Base-by-base conservation (phyloP, 306 rosid species). In the Comarum palustre region DNA sequence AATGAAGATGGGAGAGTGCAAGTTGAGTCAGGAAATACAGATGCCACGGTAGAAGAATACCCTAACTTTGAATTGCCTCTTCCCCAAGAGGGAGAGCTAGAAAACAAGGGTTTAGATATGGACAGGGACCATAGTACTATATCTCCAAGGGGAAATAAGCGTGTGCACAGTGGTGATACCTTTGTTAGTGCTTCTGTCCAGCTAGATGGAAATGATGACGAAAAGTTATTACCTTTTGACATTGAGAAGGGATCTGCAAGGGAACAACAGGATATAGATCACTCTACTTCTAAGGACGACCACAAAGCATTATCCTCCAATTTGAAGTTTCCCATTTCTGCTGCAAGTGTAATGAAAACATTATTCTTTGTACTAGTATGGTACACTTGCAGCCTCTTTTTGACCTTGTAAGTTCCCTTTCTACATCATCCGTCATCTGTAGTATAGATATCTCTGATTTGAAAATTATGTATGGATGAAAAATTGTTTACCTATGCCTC, bases 331-430 rank as follows among this genome's bases (percentile, higher is more conserved):
- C 85, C 83, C 73, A 51, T 90, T 22, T 66, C 83, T 51, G 72
- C 27, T 74, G 80, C 92, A 46, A 80, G 75, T 83, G 84, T 94
- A 70, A 68, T 94, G 70, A 91, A 90, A 90, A 94, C 89, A n/a
- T 82, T 90, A 77, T 90, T 91, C 83, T 91, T 91, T 62, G 63
- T 94, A 71, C 81, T 94, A 47, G 82, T 88, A 41, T 94, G 99
- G 99, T 94, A 91, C 87, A 88, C 88, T 72, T 94, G 80, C 86
- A 94, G 99, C 89, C 88, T 94, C 60, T 81, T 90, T 79, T 85
- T 94, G 92, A 94, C 99, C 73, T 79, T 94, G 99, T 94, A 88
- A 94, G 97, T 87, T 84, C 71, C 71, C 66, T 73, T 27, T 77
- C n/a, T 80, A 41, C 75, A 45, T 64, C 19, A 55, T 61, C 71